Evolutionary conservation across 345 rosid genomes (phyloP).

Genomic region (Linum lewisii): DNA sequence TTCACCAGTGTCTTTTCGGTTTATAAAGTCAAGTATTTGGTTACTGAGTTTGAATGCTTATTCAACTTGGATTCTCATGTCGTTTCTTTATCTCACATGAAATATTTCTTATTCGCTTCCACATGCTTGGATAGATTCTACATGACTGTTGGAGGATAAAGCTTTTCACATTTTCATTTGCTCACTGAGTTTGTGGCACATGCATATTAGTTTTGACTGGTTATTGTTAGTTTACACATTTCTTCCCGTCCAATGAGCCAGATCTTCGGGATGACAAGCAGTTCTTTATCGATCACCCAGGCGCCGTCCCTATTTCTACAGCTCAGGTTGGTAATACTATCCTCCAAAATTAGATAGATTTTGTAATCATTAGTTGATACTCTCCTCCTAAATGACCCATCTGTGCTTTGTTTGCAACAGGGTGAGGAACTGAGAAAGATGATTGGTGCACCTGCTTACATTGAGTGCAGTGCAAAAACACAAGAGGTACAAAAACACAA

Average conservation of each 20-base stretch:
- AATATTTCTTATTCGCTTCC: background rate
- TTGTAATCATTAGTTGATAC: no score
- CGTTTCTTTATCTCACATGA: no score
- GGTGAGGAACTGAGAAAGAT: slow-evolving; percentile 2
- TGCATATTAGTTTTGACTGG: no score
- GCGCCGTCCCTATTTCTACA: slow-evolving; percentile 5
- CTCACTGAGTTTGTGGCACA: no score
- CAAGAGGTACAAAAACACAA: background rate
- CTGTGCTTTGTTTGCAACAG: background rate
- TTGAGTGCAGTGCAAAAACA: slow-evolving; percentile 4
- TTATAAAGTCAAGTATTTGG: no score
- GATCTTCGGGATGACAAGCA: slow-evolving; percentile 7
- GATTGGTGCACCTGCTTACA: slow-evolving; percentile 6
- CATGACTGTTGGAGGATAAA: background rate
- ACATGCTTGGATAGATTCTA: background rate
- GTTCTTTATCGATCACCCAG: slow-evolving; percentile 5
- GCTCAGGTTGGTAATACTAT: background rate
- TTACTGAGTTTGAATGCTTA: no score
- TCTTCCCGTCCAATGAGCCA: background rate
- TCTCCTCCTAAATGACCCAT: background rate
- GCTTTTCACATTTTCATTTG: background rate
- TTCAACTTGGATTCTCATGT: no score
- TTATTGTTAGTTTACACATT: background rate
- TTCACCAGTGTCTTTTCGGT: no score
- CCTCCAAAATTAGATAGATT: background rate